Conservation (phyloP, 2,329 filamentous ascomycete species). For the Fusarium piperis region DNA sequence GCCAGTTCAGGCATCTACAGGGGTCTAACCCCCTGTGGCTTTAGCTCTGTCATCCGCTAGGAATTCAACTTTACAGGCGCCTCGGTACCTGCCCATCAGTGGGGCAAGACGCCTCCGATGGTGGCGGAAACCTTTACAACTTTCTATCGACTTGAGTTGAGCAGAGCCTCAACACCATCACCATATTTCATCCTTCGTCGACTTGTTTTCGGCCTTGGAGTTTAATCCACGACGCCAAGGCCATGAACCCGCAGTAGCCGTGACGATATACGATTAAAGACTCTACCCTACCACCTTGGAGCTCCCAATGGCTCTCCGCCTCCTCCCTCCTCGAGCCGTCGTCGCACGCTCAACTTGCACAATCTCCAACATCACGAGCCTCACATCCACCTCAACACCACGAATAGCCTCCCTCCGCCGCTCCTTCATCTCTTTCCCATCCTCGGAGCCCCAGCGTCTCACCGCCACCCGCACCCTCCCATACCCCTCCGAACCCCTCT, state of each 20-base stretch:
- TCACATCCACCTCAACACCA: slow-evolving; percentile 29
- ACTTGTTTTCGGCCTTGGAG: neutral
- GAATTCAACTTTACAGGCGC: neutral
- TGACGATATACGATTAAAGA: neutral
- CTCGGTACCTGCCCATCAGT: slow-evolving; percentile 2
- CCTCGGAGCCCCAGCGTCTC: slow-evolving; percentile 66
- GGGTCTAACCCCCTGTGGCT: slow-evolving; percentile 9
- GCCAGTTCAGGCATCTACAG: slow-evolving; percentile 18
- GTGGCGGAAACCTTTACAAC: slow-evolving; percentile 21
- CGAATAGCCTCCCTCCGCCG: slow-evolving; percentile 46
- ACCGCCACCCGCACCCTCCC: slow-evolving; percentile 80
- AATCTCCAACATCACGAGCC: slow-evolving; percentile 26
- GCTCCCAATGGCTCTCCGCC: slow-evolving; percentile 31
- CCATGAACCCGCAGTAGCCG: neutral
- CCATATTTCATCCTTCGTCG: slow-evolving; percentile 12
- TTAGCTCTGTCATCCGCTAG: slow-evolving; percentile 10
- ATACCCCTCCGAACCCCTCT: slow-evolving; percentile 76
- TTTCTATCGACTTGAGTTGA: slow-evolving; percentile 23
- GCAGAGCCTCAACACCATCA: slow-evolving; percentile 40
- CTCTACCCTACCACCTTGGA: neutral
- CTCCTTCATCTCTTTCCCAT: slow-evolving; percentile 50
- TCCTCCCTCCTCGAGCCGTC: slow-evolving; percentile 14
- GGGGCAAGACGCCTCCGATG: neutral
- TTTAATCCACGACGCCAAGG: neutral
- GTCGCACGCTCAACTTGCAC: slow-evolving; percentile 22